Evolutionary conservation across 2,329 filamentous ascomycete genomes (phyloP), one percentile per base, ranked within the genome.

Genomic region (Diplodia seriata): DNA sequence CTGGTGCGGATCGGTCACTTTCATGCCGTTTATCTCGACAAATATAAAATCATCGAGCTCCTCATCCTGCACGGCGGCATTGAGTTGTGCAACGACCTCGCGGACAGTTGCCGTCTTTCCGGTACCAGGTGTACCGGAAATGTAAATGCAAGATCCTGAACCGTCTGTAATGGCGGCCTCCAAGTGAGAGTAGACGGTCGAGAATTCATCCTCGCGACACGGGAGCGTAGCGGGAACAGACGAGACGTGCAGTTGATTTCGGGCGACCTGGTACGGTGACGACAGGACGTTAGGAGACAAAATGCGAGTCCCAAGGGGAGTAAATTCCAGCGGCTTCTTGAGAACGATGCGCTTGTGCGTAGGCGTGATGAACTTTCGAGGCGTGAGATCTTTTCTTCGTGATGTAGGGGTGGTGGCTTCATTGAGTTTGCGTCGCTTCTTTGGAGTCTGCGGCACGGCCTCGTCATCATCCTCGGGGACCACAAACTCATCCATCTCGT

Each of bases 11-110:
- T 99, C 95, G 0, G 95, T 97, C 73, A 99, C 94, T 82, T 99
- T 99, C 95, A 99, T 98, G 72, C 95, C 96, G 79, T 99, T 99
- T 81, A 99, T 98, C 79, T 99, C 95, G 70, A 99, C 94, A 73
- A 99, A 99, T 69, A 97, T 97, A 79, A 99, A 99, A 77, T 98
- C 94, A 74, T 99, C 95, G 51, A 99, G 85, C 79, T 98, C 94
- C 75, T 99, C 95, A 8, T 90, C 89, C 57, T 88, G 85, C 1
- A 98, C 95, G 0, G 93, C 89, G n/a, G 90, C 88, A 73, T 98
- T 94, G 9, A 99, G 85, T 70, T 93, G 91, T 5, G 91, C 89
- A 18, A 99, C 91, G 1, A 98, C 95, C 79, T 99, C 95, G 57
- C 95, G 91, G 11, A 99, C 95, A 0, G 96, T 99, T 14, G 95